Conservation (phyloP, 441 rosid genomes). For the Raphanus hybrid region DNA sequence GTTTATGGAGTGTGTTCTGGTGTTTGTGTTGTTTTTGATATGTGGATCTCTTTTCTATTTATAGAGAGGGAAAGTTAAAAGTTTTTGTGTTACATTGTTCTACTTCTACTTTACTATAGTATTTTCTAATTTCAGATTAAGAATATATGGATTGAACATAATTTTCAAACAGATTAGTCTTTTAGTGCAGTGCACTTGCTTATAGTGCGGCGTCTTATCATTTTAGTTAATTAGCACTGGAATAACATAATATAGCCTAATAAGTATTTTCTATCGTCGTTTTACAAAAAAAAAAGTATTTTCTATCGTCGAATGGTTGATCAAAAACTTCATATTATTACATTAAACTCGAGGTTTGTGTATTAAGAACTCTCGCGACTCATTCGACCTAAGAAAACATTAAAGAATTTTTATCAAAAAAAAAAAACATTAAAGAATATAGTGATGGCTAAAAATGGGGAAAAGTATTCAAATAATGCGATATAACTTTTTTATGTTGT, state of each 20-base stretch:
- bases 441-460: neutral
- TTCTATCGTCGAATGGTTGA: slow-evolving; percentile 9
- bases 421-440: no score
- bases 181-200: slow-evolving; percentile 25
- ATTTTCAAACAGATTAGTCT: neutral
- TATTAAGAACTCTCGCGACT: neutral
- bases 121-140: neutral
- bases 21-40: slow-evolving; percentile 36
- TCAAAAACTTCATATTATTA: neutral
- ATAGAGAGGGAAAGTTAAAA: slow-evolving; percentile 46
- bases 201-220: slow-evolving; percentile 31
- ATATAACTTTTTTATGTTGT: neutral
- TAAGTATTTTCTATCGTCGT: neutral
- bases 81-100: neutral
- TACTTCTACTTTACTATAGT: neutral
- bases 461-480: slow-evolving; percentile 9
- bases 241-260: neutral
- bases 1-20: slow-evolving; percentile 26
- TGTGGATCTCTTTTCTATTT: slow-evolving; percentile 45
- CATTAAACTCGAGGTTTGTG: neutral
- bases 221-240: slow-evolving; percentile 11
- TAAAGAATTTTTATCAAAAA: neutral
- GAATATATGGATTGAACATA: slow-evolving; percentile 12
- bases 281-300: no score
- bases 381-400: neutral